A percentile compares a stretch with the other conserved stretches of the same genome.
Evolutionary conservation across 2,329 filamentous ascomycete species (phyloP).

Genomic region (Sclerotinia subarctica): DNA sequence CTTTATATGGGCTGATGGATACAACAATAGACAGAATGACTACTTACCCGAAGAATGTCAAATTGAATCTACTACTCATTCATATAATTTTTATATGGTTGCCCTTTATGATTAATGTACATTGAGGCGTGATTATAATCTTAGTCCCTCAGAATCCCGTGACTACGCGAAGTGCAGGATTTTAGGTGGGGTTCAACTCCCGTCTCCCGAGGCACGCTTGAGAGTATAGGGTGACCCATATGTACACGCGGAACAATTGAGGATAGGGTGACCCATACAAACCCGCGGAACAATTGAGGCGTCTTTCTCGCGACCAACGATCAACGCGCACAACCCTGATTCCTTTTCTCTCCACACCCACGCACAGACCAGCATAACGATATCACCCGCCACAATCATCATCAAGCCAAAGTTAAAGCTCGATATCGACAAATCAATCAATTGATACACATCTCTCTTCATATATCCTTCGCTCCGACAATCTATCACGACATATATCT

Average conservation of each 20-base stretch:
- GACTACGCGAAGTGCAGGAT: neutral
- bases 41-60: neutral
- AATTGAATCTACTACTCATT: too few species aligned
- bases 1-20: neutral
- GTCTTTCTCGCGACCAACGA: neutral
- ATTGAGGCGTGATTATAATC: neutral
- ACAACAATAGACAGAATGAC: neutral
- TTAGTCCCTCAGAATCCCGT: neutral
- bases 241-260: neutral
- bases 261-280: neutral
- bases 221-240: too few species aligned
- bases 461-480: neutral
- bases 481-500: neutral
- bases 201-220: neutral
- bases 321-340: neutral
- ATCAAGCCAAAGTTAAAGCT: conserved; percentile 6
- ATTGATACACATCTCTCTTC: neutral
- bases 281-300: neutral
- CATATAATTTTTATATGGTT: neutral
- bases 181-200: conserved; percentile 2
- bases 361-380: neutral
- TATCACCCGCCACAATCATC: conserved; percentile 16
- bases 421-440: neutral
- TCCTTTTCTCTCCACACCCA: neutral
- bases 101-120: too few species aligned